Conservation (phyloP, 805 yeast genomes). For the Jamesozyma gamospora region DNA sequence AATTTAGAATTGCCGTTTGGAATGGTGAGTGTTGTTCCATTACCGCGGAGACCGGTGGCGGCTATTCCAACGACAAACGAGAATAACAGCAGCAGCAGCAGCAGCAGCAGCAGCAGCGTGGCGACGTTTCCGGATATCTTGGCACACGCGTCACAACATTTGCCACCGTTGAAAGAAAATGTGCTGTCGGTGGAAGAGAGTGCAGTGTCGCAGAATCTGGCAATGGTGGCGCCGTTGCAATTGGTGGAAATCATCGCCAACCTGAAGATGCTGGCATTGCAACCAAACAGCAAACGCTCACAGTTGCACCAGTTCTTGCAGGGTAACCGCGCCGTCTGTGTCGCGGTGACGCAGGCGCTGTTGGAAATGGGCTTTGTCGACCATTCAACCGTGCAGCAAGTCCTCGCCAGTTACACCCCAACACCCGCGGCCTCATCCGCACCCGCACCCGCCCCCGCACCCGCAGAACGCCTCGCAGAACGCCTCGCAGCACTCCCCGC, state of each 20-base stretch:
- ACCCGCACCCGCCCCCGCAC: constrained; percentile 1
- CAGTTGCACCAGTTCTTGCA: constrained; percentile 45
- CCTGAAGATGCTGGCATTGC: constrained; percentile 45
- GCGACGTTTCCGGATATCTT: constrained; percentile 37
- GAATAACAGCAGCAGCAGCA: not conserved
- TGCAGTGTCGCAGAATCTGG: constrained; percentile 35
- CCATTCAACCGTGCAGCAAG: no score
- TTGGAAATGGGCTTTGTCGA: constrained; percentile 70
- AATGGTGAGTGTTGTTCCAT: constrained; percentile 28
- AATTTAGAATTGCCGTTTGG: constrained; percentile 28
- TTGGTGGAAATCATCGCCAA: constrained; percentile 60
- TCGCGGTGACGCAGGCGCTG: constrained; percentile 64
- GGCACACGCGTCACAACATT: constrained; percentile 43
- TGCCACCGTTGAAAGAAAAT: constrained; percentile 48
- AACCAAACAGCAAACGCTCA: constrained; percentile 35
- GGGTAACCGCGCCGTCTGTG: constrained; percentile 48
- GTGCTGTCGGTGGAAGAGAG: constrained; percentile 52
- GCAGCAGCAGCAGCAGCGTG: constrained; percentile 3
- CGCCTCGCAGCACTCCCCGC: constrained; percentile 44
- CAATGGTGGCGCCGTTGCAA: constrained; percentile 40
- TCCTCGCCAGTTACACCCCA: no score
- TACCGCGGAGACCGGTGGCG: constrained; percentile 24
- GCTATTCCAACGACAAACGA: not conserved
- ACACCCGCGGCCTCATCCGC: constrained; percentile 8
- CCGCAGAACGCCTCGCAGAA: constrained; percentile 30